Percentiles rank a stretch among this genome's conserved stretches.
Conservation (phyloP, 1,284 basidiomycete species). For the Rhodotorula sp. region DNA sequence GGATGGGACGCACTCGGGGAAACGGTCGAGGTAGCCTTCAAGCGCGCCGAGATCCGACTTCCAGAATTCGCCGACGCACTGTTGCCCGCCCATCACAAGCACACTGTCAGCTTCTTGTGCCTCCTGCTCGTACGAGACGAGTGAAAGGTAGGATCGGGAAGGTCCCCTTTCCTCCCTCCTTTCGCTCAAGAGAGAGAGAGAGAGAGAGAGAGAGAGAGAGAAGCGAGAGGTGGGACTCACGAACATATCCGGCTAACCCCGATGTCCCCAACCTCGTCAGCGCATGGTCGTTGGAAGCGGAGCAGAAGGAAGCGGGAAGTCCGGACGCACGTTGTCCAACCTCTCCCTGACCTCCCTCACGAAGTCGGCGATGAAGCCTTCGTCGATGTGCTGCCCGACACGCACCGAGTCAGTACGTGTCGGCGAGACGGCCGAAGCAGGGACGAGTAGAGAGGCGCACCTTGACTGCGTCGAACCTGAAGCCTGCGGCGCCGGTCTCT, state of each 20-base stretch:
- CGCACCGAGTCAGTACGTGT: too few species aligned
- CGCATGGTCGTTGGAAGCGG: too few species aligned
- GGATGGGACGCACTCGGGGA: constrained; percentile 56
- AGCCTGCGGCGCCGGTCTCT: constrained; percentile 75
- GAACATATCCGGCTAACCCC: not conserved
- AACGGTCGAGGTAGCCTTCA: constrained; percentile 65
- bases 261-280: too few species aligned
- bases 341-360: constrained; percentile 55
- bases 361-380: constrained; percentile 56
- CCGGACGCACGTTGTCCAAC: constrained; percentile 46
- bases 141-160: not conserved
- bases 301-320: not conserved
- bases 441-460: not conserved
- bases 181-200: too few species aligned
- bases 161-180: not conserved
- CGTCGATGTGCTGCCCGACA: constrained; percentile 28
- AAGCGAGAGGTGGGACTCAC: not conserved
- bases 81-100: not conserved
- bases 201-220: too few species aligned
- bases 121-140: not conserved
- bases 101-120: too few species aligned
- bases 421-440: too few species aligned
- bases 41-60: constrained; percentile 62
- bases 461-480: constrained; percentile 65
- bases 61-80: constrained; percentile 51